Evolutionary conservation across 1,139 yeast species (phyloP).

Genomic region (Casaregolazyma suthepensis): DNA sequence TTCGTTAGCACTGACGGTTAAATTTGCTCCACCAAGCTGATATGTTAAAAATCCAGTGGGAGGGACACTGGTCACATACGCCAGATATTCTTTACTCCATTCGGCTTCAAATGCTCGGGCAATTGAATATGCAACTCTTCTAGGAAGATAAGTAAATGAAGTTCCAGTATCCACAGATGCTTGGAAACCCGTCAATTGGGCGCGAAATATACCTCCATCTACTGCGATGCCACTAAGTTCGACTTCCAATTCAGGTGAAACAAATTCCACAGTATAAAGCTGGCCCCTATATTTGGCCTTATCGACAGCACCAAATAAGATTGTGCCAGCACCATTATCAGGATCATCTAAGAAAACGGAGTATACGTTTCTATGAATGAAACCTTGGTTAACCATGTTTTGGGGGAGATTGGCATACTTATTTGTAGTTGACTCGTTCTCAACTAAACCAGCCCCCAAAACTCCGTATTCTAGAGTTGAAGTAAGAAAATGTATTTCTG

Average conservation of each 20-base stretch:
- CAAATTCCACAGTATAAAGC: conserved; percentile 30
- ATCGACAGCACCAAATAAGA: conserved; percentile 58
- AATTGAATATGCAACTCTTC: conserved; percentile 11
- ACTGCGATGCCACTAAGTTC: not conserved
- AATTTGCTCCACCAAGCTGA: conserved; percentile 38
- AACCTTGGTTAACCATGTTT: conserved; percentile 42
- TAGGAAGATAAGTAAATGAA: conserved; percentile 21
- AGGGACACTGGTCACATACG: conserved; percentile 12
- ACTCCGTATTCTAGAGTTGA: conserved; percentile 46
- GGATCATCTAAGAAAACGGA: conserved; percentile 45
- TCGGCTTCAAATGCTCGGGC: conserved; percentile 17
- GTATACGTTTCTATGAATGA: conserved; percentile 42
- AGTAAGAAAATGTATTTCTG: not conserved
- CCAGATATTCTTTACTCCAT: conserved; percentile 5
- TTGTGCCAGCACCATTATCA: conserved; percentile 39
- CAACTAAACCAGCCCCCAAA: conserved; percentile 45
- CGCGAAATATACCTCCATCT: not conserved
- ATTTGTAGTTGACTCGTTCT: not conserved
- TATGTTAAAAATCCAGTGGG: conserved; percentile 26
- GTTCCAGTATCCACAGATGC: conserved; percentile 10
- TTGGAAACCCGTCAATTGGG: conserved; percentile 23
- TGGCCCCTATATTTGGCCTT: conserved; percentile 44
- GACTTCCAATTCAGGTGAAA: conserved; percentile 13
- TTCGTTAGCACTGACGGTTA: conserved; percentile 36
- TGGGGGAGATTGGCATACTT: conserved; percentile 39